Evolutionary conservation across 768 basidiomycete species (phyloP), one percentile per base, ranked within the genome.

Genomic region (Imleria badia): DNA sequence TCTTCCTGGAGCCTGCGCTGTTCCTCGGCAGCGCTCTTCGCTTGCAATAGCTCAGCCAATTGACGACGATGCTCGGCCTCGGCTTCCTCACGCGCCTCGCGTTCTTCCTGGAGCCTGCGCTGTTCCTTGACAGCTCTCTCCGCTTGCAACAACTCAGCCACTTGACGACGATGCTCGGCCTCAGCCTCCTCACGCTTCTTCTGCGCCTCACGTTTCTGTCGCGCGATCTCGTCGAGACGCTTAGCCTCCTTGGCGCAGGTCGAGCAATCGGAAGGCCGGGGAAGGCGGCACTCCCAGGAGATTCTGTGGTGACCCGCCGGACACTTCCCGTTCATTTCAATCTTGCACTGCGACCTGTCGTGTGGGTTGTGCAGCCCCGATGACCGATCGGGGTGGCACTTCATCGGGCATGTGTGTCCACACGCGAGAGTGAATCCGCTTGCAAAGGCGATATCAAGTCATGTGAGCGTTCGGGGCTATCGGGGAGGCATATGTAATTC

Each of bases 371-470:
- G 22, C 10, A 42, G 26, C 40, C 61, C 80, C 77, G 11, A 78
- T 78, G 57, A 82, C 77, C 43, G 52, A 60, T 6, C 48, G 51
- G 78, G 78, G 63, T 89, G 86, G 54, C 86, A 88, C 64, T 78
- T n/a, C n/a, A n/a, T n/a, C n/a, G n/a, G n/a, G n/a, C n/a, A n/a
- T n/a, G n/a, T n/a, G n/a, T n/a, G n/a, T 85, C 62, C 62, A 31
- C 62, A 63, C 1, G 40, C 12, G 10, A 63, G 55, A 6, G 5
- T 38, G 19, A 50, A 54, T 9, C 62, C 59, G 2, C 63, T 58
- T 34, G 1, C 7, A n/a, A 11, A 6, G 22, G 9, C 15, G 19
- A 26, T 12, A 3, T 6, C 40, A 29, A 4, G 17, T 42, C 15
- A 12, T n/a, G 14, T 31, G 26, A 53, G 39, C 5, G 9, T 23